phyloP scores from a whole-genome alignment of 306 rosid species.

The Fragaria iinumae region DNA sequence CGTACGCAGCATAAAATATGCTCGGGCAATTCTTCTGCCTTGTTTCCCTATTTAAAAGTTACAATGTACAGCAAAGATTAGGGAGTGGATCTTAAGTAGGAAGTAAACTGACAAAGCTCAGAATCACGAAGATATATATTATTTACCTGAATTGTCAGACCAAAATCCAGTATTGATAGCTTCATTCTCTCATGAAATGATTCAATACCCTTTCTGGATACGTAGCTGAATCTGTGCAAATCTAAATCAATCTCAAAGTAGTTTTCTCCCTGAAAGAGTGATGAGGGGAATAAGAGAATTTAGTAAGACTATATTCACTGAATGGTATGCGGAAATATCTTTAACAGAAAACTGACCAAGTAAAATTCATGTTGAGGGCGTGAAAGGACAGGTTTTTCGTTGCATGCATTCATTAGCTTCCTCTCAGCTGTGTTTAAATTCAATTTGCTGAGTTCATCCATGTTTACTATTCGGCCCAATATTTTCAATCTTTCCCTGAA shows the following conservation, averaged over 20 bases:
- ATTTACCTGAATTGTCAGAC: slow-evolving; percentile 89
- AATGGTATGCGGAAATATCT: not conserved
- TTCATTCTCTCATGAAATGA: slow-evolving; percentile 75
- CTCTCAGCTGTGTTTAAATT: slow-evolving; percentile 69
- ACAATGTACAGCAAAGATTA: slow-evolving; percentile 21
- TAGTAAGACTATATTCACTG: not conserved
- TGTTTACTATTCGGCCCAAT: slow-evolving; percentile 73
- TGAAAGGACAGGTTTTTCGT: slow-evolving; percentile 94
- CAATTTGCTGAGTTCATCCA: slow-evolving; percentile 83
- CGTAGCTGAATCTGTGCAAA: slow-evolving; percentile 87
- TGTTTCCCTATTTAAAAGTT: slow-evolving; percentile 58
- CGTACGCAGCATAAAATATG: slow-evolving; percentile 72
- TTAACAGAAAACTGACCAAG: slow-evolving; percentile 49
- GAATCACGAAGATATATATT: slow-evolving; percentile 4
- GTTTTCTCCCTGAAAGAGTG: slow-evolving; percentile 77
- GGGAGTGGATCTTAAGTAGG: slow-evolving; percentile 15
- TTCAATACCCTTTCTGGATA: slow-evolving; percentile 91
- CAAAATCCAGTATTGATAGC: slow-evolving; percentile 69
- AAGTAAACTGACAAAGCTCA: slow-evolving; percentile 1
- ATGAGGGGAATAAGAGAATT: not conserved
- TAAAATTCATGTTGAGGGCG: slow-evolving; percentile 97
- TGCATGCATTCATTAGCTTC: slow-evolving; percentile 89
- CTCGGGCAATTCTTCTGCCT: slow-evolving; percentile 86
- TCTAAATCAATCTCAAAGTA: slow-evolving; percentile 95
- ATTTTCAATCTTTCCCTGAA: slow-evolving; percentile 90